phyloP scores from a whole-genome alignment of 352 stramenopile species.

The Phytophthora tubulina region DNA sequence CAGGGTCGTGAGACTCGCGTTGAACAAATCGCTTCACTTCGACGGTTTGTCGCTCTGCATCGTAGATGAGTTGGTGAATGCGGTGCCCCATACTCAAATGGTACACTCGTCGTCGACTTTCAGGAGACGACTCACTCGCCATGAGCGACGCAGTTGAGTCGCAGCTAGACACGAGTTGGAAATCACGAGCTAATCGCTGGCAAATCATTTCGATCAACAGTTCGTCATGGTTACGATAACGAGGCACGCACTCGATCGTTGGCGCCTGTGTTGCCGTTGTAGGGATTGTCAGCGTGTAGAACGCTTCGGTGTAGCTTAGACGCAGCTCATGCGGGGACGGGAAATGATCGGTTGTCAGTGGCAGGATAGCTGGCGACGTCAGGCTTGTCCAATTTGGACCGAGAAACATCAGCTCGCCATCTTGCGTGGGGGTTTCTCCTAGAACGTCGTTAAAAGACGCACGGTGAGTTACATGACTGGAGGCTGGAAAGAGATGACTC shows the following conservation, averaged over 20 bases:
- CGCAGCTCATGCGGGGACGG: slow-evolving; percentile 76
- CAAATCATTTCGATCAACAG: slow-evolving; percentile 87
- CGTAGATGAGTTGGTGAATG: slow-evolving; percentile 86
- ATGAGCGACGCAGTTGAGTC: slow-evolving; percentile 46
- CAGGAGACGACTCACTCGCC: slow-evolving; percentile 30
- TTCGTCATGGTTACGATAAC: slow-evolving; percentile 73
- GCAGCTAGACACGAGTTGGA: slow-evolving; percentile 71
- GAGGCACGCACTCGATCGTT: slow-evolving; percentile 56
- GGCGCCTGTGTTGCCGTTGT: slow-evolving; percentile 41
- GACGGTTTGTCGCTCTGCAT: slow-evolving; percentile 75
- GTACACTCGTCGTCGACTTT: slow-evolving; percentile 52
- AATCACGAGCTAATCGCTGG: slow-evolving; percentile 78
- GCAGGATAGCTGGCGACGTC: slow-evolving; percentile 94
- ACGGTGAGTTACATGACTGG: slow-evolving; percentile 24
- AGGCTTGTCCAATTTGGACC: slow-evolving; percentile 98
- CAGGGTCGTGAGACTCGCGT: slow-evolving; percentile 43
- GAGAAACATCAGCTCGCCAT: slow-evolving; percentile 55
- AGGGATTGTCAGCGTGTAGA: slow-evolving; percentile 82
- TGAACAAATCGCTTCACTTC: slow-evolving; percentile 85
- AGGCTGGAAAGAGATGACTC: slow-evolving; percentile 96
- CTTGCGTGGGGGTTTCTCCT: slow-evolving; percentile 20
- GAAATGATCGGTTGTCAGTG: slow-evolving; percentile 91
- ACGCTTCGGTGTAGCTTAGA: slow-evolving; percentile 78
- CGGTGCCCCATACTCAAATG: slow-evolving; percentile 84
- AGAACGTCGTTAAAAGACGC: slow-evolving; percentile 4